These are phyloP conservation scores for Dothistroma septosporum DNA, from an alignment of 2,329 filamentous ascomycete genomes.

Conservation along the genomic window DNA sequence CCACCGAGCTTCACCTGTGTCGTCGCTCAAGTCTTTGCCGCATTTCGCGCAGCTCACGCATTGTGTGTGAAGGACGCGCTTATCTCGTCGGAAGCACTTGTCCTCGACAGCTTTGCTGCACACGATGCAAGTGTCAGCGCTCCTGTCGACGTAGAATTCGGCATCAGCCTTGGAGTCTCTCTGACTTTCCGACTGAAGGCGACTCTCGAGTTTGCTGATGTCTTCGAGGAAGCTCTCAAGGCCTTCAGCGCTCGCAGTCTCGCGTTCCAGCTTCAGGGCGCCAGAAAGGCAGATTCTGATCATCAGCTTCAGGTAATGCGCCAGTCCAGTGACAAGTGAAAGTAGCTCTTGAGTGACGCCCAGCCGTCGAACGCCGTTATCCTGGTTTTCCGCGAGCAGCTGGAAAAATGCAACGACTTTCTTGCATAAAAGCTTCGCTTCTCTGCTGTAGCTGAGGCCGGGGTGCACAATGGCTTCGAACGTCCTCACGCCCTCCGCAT, in stretches of 20 bases:
- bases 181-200: conserved; percentile 65
- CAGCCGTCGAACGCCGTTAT: conserved; percentile 81
- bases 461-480: conserved; percentile 34
- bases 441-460: conserved; percentile 86
- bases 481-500: conserved; percentile 27
- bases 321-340: conserved; percentile 91
- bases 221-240: conserved; percentile 80
- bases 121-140: conserved; percentile 69
- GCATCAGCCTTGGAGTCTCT: conserved; percentile 41
- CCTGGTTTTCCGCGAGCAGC: conserved; percentile 88
- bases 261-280: conserved; percentile 82
- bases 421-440: conserved; percentile 99
- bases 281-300: conserved; percentile 96
- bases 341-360: conserved; percentile 97
- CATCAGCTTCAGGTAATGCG: conserved; percentile 94
- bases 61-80: conserved; percentile 76
- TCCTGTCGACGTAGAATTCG: conserved; percentile 43
- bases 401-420: conserved; percentile 99
- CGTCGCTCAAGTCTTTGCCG: conserved; percentile 64
- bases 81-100: conserved; percentile 73
- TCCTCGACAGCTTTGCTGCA: conserved; percentile 91
- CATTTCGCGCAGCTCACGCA: conserved; percentile 72
- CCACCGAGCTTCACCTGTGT: conserved; percentile 66
- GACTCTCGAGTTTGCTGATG: conserved; percentile 73
- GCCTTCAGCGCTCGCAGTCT: conserved; percentile 68